phyloP scores from a whole-genome alignment of 306 rosid genomes.

The Castanospermum australe region DNA sequence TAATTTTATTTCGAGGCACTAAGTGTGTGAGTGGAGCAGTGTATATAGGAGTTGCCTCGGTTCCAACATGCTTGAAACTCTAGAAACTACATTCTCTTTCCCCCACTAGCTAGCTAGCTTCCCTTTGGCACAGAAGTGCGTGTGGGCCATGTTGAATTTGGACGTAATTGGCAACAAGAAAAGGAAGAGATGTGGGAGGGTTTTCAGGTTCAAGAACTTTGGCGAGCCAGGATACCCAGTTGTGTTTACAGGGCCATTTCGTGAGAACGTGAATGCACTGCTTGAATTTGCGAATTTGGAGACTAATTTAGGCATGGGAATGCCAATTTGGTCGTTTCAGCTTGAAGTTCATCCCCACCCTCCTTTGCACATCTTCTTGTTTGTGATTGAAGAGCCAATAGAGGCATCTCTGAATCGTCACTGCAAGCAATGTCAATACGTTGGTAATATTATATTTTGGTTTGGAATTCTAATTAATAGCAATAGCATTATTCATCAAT shows the following conservation, averaged over 20 bases:
- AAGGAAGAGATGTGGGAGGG: constrained; percentile 75
- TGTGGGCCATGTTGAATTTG: constrained; percentile 50
- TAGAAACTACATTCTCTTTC: not conserved
- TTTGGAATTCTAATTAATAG: not conserved
- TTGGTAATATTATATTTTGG: constrained; percentile 49
- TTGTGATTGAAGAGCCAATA: constrained; percentile 65
- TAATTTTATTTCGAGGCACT: constrained; percentile 64
- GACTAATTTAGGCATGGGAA: constrained; percentile 39
- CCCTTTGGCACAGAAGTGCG: not conserved
- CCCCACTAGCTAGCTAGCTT: not conserved
- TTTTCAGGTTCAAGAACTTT: constrained; percentile 76
- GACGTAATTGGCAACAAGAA: constrained; percentile 62
- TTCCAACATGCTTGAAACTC: constrained; percentile 37
- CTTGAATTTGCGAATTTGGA: constrained; percentile 74
- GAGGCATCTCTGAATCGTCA: constrained; percentile 47
- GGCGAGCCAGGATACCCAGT: constrained; percentile 74
- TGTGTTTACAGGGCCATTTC: constrained; percentile 53
- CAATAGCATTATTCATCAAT: not conserved
- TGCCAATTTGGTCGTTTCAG: constrained; percentile 81
- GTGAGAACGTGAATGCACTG: constrained; percentile 65
- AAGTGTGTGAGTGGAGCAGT: constrained; percentile 33
- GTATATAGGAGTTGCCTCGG: constrained; percentile 13
- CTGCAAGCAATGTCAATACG: constrained; percentile 82
- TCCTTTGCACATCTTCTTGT: constrained; percentile 58
- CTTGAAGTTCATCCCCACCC: constrained; percentile 82